Base-by-base conservation (phyloP, 2,329 filamentous ascomycete species). In the Kalmusia sp. region DNA sequence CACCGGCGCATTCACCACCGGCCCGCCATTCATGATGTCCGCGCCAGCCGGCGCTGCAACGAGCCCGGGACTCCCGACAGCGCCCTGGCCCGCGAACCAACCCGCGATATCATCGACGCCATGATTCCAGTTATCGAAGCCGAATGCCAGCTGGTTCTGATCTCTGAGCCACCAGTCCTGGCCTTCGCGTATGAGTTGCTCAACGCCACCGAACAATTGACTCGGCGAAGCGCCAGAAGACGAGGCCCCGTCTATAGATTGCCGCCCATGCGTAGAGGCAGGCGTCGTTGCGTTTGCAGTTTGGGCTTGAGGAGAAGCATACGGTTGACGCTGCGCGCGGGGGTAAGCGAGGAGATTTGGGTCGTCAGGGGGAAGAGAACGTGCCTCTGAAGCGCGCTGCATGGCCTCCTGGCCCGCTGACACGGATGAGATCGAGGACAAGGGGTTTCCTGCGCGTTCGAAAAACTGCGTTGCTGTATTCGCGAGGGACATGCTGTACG, bases 161-260 rank as follows among this genome's bases (percentile, higher is more conserved):
- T 90, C 87, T 30, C 81, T 76, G 49, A 86, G 78, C 79, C 85
- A 87, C 76, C 76, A 78, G 61, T 88, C 83, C 55, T 87, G 84
- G 41, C 82, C 84, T 44, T 88, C 85, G 39, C 84, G 80, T 3
- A 88, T 79, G 4, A 89, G 71, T 38, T 83, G 82, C 30, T 87
- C 84, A 1, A 87, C 78, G 7, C 81, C 82, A 21, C 84, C 84
- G 55, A 88, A 87, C 46, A 85, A 76, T 9, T 81, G 79, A 8
- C 77, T 79, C 8, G 81, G 80, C 5, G 76, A 78, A 4, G 75
- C 70, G 15, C 71, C 73, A 3, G 65, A 59, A 1, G 63, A 61
- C 28, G 25, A 35, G 4, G 56, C 60, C n/a, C 58, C 63, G 43
- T 73, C 69, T 27, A 70, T 49, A 6, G 68, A 70, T 4, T 58